Evolutionary conservation across 2,329 filamentous ascomycete genomes (phyloP).

Genomic region (Dryadomyces sulphureus): DNA sequence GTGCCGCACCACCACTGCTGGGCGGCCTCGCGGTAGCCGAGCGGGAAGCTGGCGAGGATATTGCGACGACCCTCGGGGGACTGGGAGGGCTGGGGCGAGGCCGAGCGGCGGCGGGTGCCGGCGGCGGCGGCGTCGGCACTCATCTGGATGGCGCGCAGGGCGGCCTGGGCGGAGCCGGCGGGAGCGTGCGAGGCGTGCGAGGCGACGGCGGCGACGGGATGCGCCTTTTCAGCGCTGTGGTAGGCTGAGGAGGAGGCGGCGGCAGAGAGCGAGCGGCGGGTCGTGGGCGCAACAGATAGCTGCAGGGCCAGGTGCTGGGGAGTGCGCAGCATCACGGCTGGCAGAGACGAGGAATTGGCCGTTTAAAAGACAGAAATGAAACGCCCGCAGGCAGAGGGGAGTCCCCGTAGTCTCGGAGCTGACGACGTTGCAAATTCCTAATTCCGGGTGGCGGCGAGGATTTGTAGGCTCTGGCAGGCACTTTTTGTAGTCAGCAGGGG

Average conservation of each 20-base stretch:
- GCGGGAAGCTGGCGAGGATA: constrained; percentile 57
- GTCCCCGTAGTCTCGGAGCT: too few relatives aligned
- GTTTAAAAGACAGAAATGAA: background rate
- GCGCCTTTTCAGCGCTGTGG: constrained; percentile 1
- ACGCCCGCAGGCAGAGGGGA: background rate
- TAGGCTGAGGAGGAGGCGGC: constrained; percentile 7
- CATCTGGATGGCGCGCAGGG: constrained; percentile 8
- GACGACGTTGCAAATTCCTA: too few relatives aligned
- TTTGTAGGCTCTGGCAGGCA: too few relatives aligned
- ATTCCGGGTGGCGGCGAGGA: too few relatives aligned
- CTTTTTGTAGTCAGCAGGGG: too few relatives aligned
- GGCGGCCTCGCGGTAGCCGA: constrained; percentile 83
- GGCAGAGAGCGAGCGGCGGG: constrained; percentile 9
- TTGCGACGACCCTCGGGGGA: constrained; percentile 12
- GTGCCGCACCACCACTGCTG: constrained; percentile 88
- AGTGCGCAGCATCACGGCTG: constrained; percentile 10
- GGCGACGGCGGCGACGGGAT: background rate
- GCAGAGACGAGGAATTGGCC: background rate
- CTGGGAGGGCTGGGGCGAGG: constrained; percentile 5
- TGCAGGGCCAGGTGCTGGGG: constrained; percentile 10
- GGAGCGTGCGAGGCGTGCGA: background rate
- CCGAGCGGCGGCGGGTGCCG: constrained; percentile 1
- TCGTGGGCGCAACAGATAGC: constrained; percentile 12
- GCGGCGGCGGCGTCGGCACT: constrained; percentile 5
- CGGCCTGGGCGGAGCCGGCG: background rate